These are phyloP conservation scores for Fragaria iinumae DNA, from an alignment of 306 rosid genomes.

Conservation along the genomic window DNA sequence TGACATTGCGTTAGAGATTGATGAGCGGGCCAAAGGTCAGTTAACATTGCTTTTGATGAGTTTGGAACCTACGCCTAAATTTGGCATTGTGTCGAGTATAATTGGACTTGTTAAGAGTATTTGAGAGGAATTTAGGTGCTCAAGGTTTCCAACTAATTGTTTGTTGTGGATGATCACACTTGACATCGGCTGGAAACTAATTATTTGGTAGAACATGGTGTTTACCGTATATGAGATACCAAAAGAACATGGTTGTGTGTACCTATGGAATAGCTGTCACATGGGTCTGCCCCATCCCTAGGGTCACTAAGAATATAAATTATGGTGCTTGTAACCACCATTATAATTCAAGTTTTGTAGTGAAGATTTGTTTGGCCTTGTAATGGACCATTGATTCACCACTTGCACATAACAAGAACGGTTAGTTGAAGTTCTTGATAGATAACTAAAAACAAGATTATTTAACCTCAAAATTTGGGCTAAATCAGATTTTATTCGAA, in stretches of 20 bases:
- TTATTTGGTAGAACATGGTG: not conserved
- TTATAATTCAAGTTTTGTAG: not conserved
- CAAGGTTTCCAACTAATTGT: not conserved
- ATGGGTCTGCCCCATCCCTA: not conserved
- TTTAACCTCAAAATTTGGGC: not conserved
- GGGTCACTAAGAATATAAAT: not conserved
- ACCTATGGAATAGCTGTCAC: not conserved
- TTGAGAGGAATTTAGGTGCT: not conserved
- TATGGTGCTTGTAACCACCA: not conserved
- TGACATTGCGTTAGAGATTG: slow-evolving; percentile 86
- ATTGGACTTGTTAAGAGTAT: not conserved
- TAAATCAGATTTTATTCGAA: not conserved
- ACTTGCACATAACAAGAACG: not conserved
- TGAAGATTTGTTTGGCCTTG: not conserved
- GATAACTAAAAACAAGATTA: not conserved
- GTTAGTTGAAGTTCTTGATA: not conserved
- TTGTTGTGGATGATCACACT: not conserved
- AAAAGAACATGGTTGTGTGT: not conserved
- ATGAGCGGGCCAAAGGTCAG: slow-evolving; percentile 90
- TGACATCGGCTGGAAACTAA: not conserved
- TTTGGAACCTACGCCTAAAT: not conserved
- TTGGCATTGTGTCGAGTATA: not conserved
- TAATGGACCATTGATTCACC: not conserved
- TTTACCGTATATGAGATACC: not conserved
- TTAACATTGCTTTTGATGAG: not conserved